These are phyloP conservation scores for Blastosporella zonata DNA, from an alignment of 1,284 basidiomycete genomes.

Conservation along the genomic window DNA sequence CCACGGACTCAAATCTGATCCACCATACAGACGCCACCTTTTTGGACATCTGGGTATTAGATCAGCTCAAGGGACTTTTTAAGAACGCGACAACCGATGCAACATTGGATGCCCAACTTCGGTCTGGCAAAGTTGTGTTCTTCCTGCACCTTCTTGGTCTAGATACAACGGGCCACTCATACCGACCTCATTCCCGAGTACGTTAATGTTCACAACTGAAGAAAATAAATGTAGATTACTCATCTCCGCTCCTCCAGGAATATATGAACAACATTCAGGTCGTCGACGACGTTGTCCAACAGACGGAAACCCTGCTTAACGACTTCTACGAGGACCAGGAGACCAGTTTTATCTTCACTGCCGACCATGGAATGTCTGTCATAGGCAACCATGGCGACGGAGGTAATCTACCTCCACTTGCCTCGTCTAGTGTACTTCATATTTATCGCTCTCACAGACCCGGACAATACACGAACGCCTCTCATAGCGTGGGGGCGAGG, in stretches of 20 bases:
- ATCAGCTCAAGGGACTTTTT: conserved; percentile 60
- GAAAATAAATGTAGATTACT: neutral
- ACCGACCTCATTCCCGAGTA: conserved; percentile 79
- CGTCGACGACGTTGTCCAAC: conserved; percentile 75
- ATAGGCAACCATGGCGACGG: conserved; percentile 92
- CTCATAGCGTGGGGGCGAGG: conserved; percentile 85
- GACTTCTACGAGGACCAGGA: conserved; percentile 68
- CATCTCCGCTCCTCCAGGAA: conserved; percentile 45
- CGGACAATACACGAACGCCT: conserved; percentile 86
- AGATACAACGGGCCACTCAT: conserved; percentile 88
- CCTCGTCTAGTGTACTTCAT: conserved; percentile 2
- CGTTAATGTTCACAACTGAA: neutral
- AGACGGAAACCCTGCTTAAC: conserved; percentile 61
- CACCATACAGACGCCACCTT: conserved; percentile 67
- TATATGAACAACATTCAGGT: conserved; percentile 85
- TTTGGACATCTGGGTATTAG: conserved; percentile 79
- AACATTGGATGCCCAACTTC: conserved; percentile 47
- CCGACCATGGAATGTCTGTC: conserved; percentile 89
- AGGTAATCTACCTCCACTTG: conserved; percentile 40
- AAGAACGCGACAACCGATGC: conserved; percentile 57
- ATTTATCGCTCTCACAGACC: conserved; percentile 46
- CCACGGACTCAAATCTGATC: neutral
- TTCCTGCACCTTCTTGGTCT: conserved; percentile 85
- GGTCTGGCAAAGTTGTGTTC: conserved; percentile 64
- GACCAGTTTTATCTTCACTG: conserved; percentile 83